phyloP scores from a whole-genome alignment of 2,329 filamentous ascomycete species.

The Cladorrhinum sp. region DNA sequence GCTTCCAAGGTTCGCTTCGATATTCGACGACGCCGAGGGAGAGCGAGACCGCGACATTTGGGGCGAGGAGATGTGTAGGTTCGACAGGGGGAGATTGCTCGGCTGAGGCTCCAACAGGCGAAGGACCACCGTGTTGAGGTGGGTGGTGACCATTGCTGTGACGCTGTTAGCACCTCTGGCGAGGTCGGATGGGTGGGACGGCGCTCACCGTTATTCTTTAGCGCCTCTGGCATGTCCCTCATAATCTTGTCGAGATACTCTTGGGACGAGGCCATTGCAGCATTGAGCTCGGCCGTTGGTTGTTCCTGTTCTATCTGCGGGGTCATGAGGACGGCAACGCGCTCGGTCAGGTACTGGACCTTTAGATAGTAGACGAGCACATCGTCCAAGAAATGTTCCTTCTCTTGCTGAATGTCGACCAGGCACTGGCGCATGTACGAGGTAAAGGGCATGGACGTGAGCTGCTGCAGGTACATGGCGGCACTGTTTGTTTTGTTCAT shows the following conservation, averaged over 20 bases:
- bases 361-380: conserved; percentile 46
- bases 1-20: neutral
- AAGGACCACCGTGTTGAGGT: conserved; percentile 10
- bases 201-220: conserved; percentile 8
- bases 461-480: conserved; percentile 35
- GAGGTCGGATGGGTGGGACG: neutral
- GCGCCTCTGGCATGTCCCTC: neutral
- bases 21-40: neutral
- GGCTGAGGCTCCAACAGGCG: conserved; percentile 6
- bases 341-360: conserved; percentile 49
- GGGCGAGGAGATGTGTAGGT: neutral
- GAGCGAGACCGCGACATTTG: neutral
- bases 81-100: neutral
- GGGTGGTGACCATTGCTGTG: conserved; percentile 5
- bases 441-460: conserved; percentile 50
- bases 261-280: conserved; percentile 1
- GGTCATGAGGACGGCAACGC: conserved; percentile 42
- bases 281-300: neutral
- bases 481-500: neutral
- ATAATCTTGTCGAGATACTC: conserved; percentile 8
- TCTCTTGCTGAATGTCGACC: conserved; percentile 40
- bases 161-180: neutral
- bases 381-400: conserved; percentile 47
- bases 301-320: neutral
- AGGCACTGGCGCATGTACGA: conserved; percentile 52